phyloP scores from a whole-genome alignment of 768 basidiomycete species.

The Lactarius hengduanensis region DNA sequence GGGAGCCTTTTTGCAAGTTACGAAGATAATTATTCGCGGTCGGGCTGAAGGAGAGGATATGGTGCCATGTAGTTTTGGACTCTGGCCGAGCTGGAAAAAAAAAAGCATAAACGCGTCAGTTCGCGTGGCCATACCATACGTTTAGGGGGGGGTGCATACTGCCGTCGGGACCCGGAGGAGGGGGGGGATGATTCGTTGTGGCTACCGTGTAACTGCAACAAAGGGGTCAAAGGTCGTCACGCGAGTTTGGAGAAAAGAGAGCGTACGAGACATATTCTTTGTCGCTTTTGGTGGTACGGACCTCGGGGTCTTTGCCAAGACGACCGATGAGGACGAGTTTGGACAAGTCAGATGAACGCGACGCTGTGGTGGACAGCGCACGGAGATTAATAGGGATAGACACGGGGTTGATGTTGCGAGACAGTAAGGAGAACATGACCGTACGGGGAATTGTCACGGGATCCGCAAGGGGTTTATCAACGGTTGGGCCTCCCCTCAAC shows the following conservation, averaged over 20 bases:
- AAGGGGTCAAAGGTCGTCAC: not conserved
- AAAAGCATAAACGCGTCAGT: not conserved
- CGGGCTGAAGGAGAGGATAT: conserved; percentile 70
- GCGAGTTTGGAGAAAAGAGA: not conserved
- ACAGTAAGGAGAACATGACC: conserved; percentile 52
- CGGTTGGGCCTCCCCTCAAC: conserved; percentile 15
- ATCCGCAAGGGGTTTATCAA: not conserved
- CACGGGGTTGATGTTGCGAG: conserved; percentile 41
- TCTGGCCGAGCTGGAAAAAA: conserved; percentile 48
- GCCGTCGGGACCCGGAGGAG: conserved; percentile 58
- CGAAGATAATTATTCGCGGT: conserved; percentile 60
- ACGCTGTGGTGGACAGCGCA: conserved; percentile 46
- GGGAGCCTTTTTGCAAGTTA: conserved; percentile 64
- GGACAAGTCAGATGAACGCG: conserved; percentile 60
- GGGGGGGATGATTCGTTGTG: conserved; percentile 60
- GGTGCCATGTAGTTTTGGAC: conserved; percentile 68
- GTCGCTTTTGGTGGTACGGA: conserved; percentile 64
- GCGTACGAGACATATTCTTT: conserved; percentile 77
- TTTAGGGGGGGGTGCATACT: conserved; percentile 40
- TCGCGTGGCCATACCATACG: not conserved
- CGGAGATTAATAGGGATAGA: conserved; percentile 39
- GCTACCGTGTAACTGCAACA: conserved; percentile 68
- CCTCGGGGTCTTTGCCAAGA: conserved; percentile 68
- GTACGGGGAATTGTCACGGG: conserved; percentile 16
- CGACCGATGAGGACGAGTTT: conserved; percentile 78